A percentile compares a stretch with the other conserved stretches of the same genome.
Conservation (phyloP, 2,329 filamentous ascomycete genomes). For the Ambrosiella cleistominuta region DNA sequence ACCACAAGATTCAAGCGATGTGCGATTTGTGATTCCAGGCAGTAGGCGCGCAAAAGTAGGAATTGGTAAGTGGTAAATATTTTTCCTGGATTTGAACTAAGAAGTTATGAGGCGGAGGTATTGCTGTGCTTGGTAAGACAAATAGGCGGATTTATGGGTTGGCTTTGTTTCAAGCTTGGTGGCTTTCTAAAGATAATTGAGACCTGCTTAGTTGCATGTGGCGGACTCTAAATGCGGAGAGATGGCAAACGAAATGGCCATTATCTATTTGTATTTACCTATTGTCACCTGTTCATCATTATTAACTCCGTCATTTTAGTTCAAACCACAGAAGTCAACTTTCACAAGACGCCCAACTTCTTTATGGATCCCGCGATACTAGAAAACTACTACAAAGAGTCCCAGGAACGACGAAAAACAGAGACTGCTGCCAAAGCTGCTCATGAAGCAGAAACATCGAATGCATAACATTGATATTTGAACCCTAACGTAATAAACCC, state of each 20-base stretch:
- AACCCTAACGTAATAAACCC: no score
- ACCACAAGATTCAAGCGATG: not conserved
- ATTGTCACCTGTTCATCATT: no score
- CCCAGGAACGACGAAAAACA: not conserved
- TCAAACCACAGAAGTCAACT: not conserved
- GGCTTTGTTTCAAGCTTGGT: no score
- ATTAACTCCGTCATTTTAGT: not conserved
- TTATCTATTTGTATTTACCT: no score
- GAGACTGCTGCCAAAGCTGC: not conserved
- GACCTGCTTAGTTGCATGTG: no score
- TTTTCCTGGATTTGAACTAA: not conserved
- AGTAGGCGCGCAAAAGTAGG: not conserved
- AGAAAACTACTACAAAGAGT: slow-evolving; percentile 4
- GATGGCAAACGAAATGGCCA: no score
- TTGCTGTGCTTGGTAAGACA: no score
- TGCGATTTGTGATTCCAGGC: slow-evolving; percentile 10
- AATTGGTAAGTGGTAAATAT: not conserved
- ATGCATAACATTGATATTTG: not conserved
- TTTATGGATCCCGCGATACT: slow-evolving; percentile 20
- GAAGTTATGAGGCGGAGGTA: no score
- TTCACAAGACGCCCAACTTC: slow-evolving; percentile 17
- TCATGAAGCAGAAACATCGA: not conserved
- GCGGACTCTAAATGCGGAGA: no score
- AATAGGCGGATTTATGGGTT: no score
- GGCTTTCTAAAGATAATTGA: no score